Evolutionary conservation across 352 stramenopile genomes (phyloP).

Genomic region (Thraustochytrium sp.): DNA sequence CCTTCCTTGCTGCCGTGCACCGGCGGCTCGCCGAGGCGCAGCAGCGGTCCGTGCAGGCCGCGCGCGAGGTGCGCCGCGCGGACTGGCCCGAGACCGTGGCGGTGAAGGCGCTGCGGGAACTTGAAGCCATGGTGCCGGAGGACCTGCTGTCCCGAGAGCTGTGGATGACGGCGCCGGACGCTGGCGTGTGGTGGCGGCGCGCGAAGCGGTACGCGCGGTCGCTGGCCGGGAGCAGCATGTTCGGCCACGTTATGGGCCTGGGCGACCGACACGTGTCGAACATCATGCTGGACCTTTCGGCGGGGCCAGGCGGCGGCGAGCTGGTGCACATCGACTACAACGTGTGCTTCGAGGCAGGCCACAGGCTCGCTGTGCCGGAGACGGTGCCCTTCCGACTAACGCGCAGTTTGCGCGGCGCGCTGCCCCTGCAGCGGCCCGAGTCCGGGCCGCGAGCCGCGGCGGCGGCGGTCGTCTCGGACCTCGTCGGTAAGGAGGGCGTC

Average conservation of each 20-base stretch:
- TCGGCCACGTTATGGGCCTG: conserved; percentile 77
- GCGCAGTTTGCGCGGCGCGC: conserved; percentile 56
- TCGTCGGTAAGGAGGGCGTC: background rate
- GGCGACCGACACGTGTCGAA: conserved; percentile 83
- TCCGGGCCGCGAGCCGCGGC: background rate
- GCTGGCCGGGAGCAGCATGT: conserved; percentile 56
- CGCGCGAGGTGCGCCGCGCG: conserved; percentile 63
- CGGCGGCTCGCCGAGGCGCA: background rate
- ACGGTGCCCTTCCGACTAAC: conserved; percentile 81
- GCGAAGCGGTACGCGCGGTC: conserved; percentile 66
- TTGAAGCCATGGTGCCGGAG: conserved; percentile 63
- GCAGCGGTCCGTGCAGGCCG: conserved; percentile 51
- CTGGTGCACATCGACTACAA: conserved; percentile 86
- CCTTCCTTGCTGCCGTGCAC: background rate
- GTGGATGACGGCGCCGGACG: conserved; percentile 57
- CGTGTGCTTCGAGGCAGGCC: conserved; percentile 80
- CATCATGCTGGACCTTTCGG: conserved; percentile 66
- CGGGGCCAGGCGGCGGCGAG: conserved; percentile 58
- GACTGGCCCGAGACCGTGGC: conserved; percentile 71
- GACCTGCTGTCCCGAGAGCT: conserved; percentile 60
- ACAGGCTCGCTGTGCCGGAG: conserved; percentile 64
- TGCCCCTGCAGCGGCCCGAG: background rate
- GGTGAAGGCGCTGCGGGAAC: conserved; percentile 79
- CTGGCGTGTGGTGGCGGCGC: conserved; percentile 55
- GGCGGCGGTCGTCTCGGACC: background rate